Base-by-base conservation (phyloP, 1,284 basidiomycete species). In the Mycena sp. region DNA sequence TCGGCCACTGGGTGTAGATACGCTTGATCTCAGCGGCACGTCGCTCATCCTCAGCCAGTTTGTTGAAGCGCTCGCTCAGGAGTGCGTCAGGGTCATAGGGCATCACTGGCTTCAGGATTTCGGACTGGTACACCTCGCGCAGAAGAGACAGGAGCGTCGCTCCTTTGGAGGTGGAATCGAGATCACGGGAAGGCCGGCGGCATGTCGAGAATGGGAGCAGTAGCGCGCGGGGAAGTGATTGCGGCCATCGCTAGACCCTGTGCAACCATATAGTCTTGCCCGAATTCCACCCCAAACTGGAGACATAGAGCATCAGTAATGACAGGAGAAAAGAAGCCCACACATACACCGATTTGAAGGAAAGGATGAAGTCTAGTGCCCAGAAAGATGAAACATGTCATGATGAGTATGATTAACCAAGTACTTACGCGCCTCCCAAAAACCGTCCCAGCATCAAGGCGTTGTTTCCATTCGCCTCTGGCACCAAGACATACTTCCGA, bases 241-340 rank as follows among this genome's bases (percentile, higher is more conserved):
- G 40, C 48, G 5, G 2, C 16, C 29, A 5, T 10, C 2, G 35
- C 58, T 71, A 48, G 44, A 83, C 82, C 85, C 76, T 85, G 82
- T 4, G 87, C 86, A 1, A 89, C 75, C 68, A 88, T 77, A 0
- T 82, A 76, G 55, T 82, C 78, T 62, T 83, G 84, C 0, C 79
- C 79, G 67, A 91, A 90, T 67, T 91, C 89, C 3, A 83, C 72
- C 4, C 84, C 89, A 65, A 88, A 88, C 80, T 87, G 63, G 11
- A 52, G 26, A 38, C 21, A 40, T 43, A 37, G 44, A 58, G 43
- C 4, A 23, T 23, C 45, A 53, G 25, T 16, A 49, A 17, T 29
- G 43, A 5, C 19, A 28, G 32, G 19, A 23, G n/a, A 7, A 40
- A 38, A 37, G n/a, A 23, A 45, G 37, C 17, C 41, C n/a, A 4